Percentiles rank a stretch among this genome's conserved stretches.
Conservation (phyloP, 352 stramenopile genomes). For the Pythium dissimile region DNA sequence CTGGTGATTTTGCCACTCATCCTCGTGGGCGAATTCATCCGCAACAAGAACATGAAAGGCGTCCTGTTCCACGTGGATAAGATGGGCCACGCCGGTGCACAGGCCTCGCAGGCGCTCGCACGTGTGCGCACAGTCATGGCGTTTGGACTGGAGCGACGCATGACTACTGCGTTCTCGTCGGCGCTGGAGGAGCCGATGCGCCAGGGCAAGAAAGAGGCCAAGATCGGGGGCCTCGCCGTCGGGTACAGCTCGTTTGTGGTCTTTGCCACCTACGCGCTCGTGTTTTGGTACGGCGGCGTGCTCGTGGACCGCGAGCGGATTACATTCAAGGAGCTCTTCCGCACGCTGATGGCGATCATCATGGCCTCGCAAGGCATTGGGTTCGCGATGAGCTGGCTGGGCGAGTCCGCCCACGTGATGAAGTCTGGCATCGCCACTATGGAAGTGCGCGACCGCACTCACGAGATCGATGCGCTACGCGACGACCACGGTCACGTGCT, state of each 20-base stretch:
- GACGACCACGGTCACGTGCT: not conserved
- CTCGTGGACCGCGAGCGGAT: conserved; percentile 39
- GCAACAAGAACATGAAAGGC: conserved; percentile 2
- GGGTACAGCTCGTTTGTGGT: conserved; percentile 73
- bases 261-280: conserved; percentile 45
- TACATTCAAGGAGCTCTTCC: conserved; percentile 31
- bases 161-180: conserved; percentile 17
- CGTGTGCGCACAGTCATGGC: conserved; percentile 47
- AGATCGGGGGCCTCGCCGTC: conserved; percentile 39
- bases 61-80: not conserved
- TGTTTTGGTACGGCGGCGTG: conserved; percentile 64
- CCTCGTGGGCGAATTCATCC: conserved; percentile 26
- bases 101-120: conserved; percentile 44
- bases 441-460: conserved; percentile 20
- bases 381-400: not conserved
- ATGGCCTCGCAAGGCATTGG: conserved; percentile 23
- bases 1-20: conserved; percentile 49
- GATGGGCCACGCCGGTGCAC: conserved; percentile 19
- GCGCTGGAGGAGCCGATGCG: conserved; percentile 26
- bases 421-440: conserved; percentile 37
- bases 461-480: not conserved
- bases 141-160: conserved; percentile 37
- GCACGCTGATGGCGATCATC: conserved; percentile 30
- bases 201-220: conserved; percentile 30
- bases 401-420: conserved; percentile 37